Evolutionary conservation across 164 flowering plant species (phyloP), one percentile per base, ranked within the genome.

Genomic region (Liriodendron chinense): DNA sequence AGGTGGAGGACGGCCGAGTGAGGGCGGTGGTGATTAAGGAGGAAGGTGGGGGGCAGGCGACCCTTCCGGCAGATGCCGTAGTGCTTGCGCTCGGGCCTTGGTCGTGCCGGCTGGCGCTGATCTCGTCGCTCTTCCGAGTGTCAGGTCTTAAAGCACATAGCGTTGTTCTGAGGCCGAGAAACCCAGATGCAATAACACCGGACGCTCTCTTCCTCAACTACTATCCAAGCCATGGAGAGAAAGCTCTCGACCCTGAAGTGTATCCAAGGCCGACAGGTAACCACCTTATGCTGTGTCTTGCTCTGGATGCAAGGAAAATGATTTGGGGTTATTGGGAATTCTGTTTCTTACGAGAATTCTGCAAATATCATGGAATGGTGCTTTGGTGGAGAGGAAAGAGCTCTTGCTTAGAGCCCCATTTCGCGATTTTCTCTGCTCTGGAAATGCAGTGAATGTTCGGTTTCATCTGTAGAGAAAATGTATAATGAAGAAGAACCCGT

Each of bases 1-100:
- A 72, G 77, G 85, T 82, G 63, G 91, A 72, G 56, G 86, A 73
- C 8, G 91, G 85, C n/a, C 78, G 86, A 57, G 90, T 82, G 18
- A 80, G 24, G 10, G 81, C 83, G 70, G 66, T 91, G n/a, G 91
- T 84, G 70, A 10, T 61, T 22, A 22, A 18, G 21, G 75, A 20
- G 56, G 59, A 71, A 9, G 63, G 59, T 23, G 76, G 91, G 79
- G 1, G 79, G 70, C 20, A 89, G 88, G 70, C 85, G 64, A 82
- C 81, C 1, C 77, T 92, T 34, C 87, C 78, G 18, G 83, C 90
- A 7, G 94, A 92, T 65, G 85, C 91, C 47, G 92, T 93, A 70
- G 98, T 96, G 6, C 74, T 96, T 83, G 91, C 99, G 0, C 81
- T 96, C 16, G 99, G 99, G 28, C 98, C 99, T 28, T 96, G 99